phyloP scores from a whole-genome alignment of 2,329 filamentous ascomycete species.

The Didymella pomorum region DNA sequence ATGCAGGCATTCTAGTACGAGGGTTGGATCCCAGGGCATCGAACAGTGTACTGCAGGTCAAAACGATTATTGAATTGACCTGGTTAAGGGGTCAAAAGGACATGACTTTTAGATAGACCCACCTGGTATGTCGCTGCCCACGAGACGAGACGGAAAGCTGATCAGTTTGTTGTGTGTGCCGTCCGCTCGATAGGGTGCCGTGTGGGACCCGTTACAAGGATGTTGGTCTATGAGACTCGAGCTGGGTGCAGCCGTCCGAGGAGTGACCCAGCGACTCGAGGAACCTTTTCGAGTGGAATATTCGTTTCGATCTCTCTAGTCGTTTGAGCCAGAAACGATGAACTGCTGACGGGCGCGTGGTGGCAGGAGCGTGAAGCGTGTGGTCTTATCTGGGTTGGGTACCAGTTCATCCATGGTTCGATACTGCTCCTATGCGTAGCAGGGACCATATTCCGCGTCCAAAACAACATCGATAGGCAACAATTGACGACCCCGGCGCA shows the following conservation, averaged over 20 bases:
- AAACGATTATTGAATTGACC: not conserved
- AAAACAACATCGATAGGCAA: not conserved
- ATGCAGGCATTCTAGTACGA: slow-evolving; percentile 8
- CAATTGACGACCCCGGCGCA: not conserved
- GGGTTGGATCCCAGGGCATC: not conserved
- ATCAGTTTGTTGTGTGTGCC: slow-evolving; percentile 1
- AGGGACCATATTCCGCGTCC: not conserved
- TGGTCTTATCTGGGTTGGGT: slow-evolving; percentile 1
- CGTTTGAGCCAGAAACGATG: not conserved
- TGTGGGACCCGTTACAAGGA: slow-evolving; percentile 18
- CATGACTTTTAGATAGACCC: not conserved
- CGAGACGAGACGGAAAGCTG: slow-evolving; percentile 4
- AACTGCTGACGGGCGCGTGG: slow-evolving; percentile 8
- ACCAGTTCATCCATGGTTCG: not conserved
- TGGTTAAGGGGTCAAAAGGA: not conserved
- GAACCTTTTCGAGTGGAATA: not conserved
- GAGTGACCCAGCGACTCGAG: slow-evolving; percentile 1
- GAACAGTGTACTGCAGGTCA: not conserved
- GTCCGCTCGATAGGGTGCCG: slow-evolving; percentile 10
- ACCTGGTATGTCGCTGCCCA: slow-evolving; percentile 1
- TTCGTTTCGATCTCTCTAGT: not conserved
- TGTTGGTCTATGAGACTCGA: not conserved
- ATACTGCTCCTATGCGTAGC: not conserved
- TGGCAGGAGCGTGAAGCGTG: slow-evolving; percentile 2
- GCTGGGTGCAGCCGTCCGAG: not conserved